Evolutionary conservation across 352 stramenopile species (phyloP).

Genomic region (Phytopythium helicoides): DNA sequence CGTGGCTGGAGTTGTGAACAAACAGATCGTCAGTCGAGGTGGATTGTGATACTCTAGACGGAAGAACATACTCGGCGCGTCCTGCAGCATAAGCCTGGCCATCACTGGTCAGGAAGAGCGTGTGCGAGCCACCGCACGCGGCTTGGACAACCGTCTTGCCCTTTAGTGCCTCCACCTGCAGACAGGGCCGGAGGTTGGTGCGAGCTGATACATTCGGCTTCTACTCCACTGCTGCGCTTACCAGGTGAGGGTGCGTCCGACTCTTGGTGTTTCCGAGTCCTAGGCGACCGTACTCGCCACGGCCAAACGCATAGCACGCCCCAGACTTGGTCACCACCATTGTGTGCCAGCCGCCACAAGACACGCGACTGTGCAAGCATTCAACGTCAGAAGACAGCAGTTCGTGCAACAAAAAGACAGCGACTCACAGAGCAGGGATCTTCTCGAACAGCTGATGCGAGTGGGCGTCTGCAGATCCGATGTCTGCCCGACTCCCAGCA

Average conservation of each 20-base stretch:
- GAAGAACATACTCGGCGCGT: constrained; percentile 67
- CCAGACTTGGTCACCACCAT: constrained; percentile 72
- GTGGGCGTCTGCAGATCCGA: constrained; percentile 62
- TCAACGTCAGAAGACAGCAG: not conserved
- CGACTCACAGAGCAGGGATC: constrained; percentile 59
- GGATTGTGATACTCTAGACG: not conserved
- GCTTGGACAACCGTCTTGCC: constrained; percentile 65
- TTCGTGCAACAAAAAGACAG: not conserved
- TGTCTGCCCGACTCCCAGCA: constrained; percentile 79
- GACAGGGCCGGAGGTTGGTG: not conserved
- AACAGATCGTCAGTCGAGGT: constrained; percentile 7
- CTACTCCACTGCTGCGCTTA: constrained; percentile 6
- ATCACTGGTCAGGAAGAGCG: constrained; percentile 84
- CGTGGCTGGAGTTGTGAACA: constrained; percentile 40
- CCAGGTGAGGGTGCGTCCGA: constrained; percentile 59
- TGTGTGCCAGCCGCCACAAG: constrained; percentile 83
- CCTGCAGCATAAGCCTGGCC: constrained; percentile 83
- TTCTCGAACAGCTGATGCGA: constrained; percentile 66
- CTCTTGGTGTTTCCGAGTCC: constrained; percentile 83
- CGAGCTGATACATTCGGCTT: not conserved
- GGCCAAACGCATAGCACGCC: constrained; percentile 73
- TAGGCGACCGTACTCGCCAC: constrained; percentile 79
- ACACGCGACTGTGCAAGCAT: constrained; percentile 48
- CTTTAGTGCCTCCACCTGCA: constrained; percentile 62
- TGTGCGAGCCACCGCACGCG: constrained; percentile 81